Percentiles rank a stretch among this genome's conserved stretches.
phyloP scores from a whole-genome alignment of 2,329 filamentous ascomycete genomes.

The Talaromyces sp. region DNA sequence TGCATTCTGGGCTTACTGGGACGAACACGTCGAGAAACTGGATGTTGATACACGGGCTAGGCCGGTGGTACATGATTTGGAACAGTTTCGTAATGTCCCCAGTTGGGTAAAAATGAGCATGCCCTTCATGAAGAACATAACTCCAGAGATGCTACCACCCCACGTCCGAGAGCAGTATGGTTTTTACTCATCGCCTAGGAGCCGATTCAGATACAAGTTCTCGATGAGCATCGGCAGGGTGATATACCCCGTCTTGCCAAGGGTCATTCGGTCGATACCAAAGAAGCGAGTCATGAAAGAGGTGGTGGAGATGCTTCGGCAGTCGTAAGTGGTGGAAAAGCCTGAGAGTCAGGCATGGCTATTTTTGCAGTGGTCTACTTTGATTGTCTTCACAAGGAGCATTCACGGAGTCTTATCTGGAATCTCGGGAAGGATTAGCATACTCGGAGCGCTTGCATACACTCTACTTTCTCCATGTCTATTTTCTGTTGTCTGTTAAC shows the following conservation, averaged over 20 bases:
- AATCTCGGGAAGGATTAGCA: not conserved
- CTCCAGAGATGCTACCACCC: conserved; percentile 35
- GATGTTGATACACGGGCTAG: conserved; percentile 30
- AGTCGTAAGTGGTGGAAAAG: not conserved
- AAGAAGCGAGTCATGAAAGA: conserved; percentile 32
- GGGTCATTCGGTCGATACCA: conserved; percentile 30
- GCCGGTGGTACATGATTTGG: conserved; percentile 29
- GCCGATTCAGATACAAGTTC: conserved; percentile 29
- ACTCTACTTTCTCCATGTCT: too few relatives aligned
- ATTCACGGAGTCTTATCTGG: not conserved
- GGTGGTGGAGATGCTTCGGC: conserved; percentile 19
- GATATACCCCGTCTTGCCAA: conserved; percentile 34
- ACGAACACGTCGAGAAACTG: conserved; percentile 29
- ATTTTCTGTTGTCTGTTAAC: too few relatives aligned
- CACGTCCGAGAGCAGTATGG: conserved; percentile 33
- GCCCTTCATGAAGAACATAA: conserved; percentile 31
- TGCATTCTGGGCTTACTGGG: conserved; percentile 38
- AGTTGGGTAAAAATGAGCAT: conserved; percentile 30
- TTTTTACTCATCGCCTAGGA: conserved; percentile 27
- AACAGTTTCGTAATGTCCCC: conserved; percentile 27
- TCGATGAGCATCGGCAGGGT: conserved; percentile 33
- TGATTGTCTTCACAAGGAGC: not conserved
- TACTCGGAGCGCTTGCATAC: not conserved
- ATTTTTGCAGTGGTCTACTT: not conserved
- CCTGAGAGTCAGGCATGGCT: not conserved